These are phyloP conservation scores for Alisma plantagoaquatica DNA, from an alignment of 106 monocot species.

Conservation along the genomic window DNA sequence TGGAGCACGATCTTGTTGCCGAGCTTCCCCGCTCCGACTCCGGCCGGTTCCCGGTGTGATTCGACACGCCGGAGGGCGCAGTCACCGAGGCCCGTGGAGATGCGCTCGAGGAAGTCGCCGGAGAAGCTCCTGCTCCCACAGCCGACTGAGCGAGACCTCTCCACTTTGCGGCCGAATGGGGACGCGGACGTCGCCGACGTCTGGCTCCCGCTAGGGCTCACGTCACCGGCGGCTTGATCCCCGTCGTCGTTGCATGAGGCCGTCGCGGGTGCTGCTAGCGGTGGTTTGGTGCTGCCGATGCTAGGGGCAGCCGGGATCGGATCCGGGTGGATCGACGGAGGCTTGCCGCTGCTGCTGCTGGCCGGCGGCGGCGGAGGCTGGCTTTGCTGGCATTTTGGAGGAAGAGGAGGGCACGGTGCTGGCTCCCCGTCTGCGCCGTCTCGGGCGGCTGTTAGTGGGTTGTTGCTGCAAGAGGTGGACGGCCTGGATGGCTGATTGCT, in stretches of 20 bases:
- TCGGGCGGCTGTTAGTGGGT: no score
- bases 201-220: not conserved
- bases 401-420: no score
- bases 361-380: slow-evolving; percentile 2
- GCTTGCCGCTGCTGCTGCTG: no score
- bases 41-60: slow-evolving; percentile 20
- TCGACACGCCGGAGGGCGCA: slow-evolving; percentile 29
- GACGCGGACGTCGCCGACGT: slow-evolving; percentile 3
- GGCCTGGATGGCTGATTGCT: no score
- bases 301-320: no score
- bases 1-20: slow-evolving; percentile 10
- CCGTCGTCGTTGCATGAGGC: no score
- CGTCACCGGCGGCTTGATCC: not conserved
- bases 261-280: no score
- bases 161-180: slow-evolving; percentile 2
- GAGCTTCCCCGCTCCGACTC: not conserved
- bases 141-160: slow-evolving; percentile 35
- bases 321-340: no score
- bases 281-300: no score
- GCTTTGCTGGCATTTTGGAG: no score
- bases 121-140: slow-evolving; percentile 43
- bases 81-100: slow-evolving; percentile 37
- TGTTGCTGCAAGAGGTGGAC: no score
- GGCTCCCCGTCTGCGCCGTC: no score
- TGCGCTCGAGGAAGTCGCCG: slow-evolving; percentile 28